Base-by-base conservation (phyloP, 495 filamentous ascomycete species). In the Rusavskia elegans region DNA sequence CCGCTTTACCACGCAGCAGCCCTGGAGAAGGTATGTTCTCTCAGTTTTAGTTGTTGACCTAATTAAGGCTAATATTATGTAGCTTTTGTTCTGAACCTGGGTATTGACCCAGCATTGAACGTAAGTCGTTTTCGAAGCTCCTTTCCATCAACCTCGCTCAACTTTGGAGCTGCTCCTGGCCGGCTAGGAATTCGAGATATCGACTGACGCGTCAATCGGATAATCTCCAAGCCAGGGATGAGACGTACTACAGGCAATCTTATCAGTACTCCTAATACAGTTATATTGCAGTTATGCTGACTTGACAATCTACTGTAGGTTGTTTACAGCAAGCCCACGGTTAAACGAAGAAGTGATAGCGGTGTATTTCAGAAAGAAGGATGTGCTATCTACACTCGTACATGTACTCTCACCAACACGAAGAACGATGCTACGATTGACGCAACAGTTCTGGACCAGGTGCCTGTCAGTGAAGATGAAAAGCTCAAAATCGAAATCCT, bases 391-490 rank as follows among this genome's bases (percentile, higher is more conserved):
- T 85, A 81, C 62, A 76, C 68, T 4, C 77, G 82, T 16, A 68
- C 64, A 39, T 66, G 76, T 40, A 71, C 68, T 51, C 63, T 87
- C 29, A 74, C 73, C 38, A 86, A 84, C 59, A 80, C 75, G 2
- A 78, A 76, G 52, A 56, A 58, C 20, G 48, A 57, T 20, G 53
- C 65, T 0, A 55, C 64, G 9, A 71, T 82, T 27, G 72, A 74
- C 44, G 53, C 84, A 9, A 65, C 72, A 0, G 71, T 85, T 32
- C 61, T 79, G 8, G 82, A 87, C 53, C 82, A 86, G 65, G 67
- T 85, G 13, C 83, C 83, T 3, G 70, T 84, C 3, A 77, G 71
- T 29, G 74, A 84, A 59, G 81, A 85, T 44, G 82, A 85, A 60
- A 69, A 70, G 45, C 63, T 85, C 13, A 62, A 65, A 19, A 66